phyloP scores from a whole-genome alignment of 495 filamentous ascomycete genomes.

The Staphylotrichum tortipilum region DNA sequence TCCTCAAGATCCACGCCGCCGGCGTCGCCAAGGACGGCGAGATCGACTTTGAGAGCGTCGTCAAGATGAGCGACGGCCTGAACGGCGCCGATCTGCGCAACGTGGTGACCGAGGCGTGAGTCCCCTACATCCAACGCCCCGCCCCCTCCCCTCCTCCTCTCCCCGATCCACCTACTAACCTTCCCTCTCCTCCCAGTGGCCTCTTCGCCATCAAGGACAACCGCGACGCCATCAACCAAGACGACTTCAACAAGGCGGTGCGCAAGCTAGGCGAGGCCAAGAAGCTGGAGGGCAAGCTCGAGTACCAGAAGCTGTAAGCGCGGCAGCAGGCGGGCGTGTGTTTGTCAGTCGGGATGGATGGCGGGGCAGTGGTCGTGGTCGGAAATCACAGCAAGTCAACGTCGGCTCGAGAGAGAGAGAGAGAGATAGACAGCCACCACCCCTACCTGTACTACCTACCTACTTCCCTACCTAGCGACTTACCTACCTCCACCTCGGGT shows the following conservation, averaged over 20 bases:
- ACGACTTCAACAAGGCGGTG: constrained; percentile 98
- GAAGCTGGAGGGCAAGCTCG: constrained; percentile 95
- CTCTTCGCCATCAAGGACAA: constrained; percentile 97
- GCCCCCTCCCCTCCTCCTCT: constrained; percentile 58
- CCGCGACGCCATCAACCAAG: constrained; percentile 88
- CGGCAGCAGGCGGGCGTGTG: no score
- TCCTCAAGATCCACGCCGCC: constrained; percentile 94
- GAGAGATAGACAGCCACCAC: no score
- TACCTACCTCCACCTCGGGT: no score
- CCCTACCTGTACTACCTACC: no score
- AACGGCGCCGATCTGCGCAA: constrained; percentile 98
- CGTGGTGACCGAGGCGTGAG: constrained; percentile 97
- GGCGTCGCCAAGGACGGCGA: constrained; percentile 85
- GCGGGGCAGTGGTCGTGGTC: no score
- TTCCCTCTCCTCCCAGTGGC: constrained; percentile 47
- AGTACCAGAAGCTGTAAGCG: constrained; percentile 89
- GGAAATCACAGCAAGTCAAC: no score
- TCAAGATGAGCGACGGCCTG: constrained; percentile 98
- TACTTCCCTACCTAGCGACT: no score
- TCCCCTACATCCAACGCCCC: constrained; percentile 17
- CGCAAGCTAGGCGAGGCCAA: constrained; percentile 94
- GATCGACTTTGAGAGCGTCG: constrained; percentile 97
- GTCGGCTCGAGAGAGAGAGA: no score
- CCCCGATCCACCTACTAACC: constrained; percentile 83
- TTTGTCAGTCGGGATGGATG: no score